Conservation (phyloP, 176 grass and related monocot species). For the Rhynchospora breviuscula region DNA sequence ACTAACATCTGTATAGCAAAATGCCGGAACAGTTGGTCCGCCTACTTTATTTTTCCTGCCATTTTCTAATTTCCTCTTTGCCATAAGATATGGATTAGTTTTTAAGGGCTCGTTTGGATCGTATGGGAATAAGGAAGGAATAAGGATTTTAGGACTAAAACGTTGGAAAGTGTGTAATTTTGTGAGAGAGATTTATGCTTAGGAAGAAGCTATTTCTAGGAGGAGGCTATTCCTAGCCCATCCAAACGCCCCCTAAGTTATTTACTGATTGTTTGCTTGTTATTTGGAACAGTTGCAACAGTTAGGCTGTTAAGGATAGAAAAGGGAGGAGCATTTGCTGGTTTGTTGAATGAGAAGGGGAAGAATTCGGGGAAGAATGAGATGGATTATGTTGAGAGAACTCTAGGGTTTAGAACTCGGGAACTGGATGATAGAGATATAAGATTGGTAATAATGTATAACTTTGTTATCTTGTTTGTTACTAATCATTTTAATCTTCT, state of each 20-base stretch:
- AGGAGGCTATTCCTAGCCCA: too few relatives aligned
- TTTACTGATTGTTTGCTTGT: background rate
- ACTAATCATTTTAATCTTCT: background rate
- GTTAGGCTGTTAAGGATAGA: conserved; percentile 88
- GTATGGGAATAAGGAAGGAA: too few relatives aligned
- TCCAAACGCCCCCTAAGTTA: too few relatives aligned
- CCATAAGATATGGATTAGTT: background rate
- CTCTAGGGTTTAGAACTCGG: conserved; percentile 61
- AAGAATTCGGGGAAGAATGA: conserved; percentile 49
- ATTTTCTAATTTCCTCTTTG: background rate
- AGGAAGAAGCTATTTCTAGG: too few relatives aligned
- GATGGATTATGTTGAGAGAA: conserved; percentile 89
- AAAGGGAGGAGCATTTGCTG: conserved; percentile 71
- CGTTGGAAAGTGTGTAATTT: too few relatives aligned
- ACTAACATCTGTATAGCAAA: background rate
- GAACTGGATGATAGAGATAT: conserved; percentile 84
- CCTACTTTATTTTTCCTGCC: conserved; percentile 12
- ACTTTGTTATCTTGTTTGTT: conserved; percentile 4
- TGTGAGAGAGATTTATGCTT: too few relatives aligned
- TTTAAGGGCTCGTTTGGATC: too few relatives aligned
- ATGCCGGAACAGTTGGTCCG: conserved; percentile 11
- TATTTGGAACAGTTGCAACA: conserved; percentile 45
- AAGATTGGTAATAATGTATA: conserved; percentile 53
- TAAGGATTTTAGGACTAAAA: too few relatives aligned
- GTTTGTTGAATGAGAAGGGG: conserved; percentile 75